A percentile compares a stretch with the other conserved stretches of the same genome.
Evolutionary conservation across 2,329 filamentous ascomycete species (phyloP).

Genomic region (Aspergillus latus): DNA sequence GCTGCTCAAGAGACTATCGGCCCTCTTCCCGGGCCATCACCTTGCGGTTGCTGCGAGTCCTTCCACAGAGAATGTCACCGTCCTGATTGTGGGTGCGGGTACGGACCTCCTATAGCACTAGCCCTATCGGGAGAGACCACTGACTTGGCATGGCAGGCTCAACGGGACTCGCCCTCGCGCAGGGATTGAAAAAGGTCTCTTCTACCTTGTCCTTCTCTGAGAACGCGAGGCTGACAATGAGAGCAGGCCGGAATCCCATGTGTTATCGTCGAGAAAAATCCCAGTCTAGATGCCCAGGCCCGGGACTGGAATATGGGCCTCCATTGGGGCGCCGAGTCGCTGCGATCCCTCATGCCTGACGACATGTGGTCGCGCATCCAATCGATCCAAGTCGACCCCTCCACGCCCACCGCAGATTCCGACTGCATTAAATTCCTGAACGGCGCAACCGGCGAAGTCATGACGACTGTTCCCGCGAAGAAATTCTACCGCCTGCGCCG

Average conservation of each 20-base stretch:
- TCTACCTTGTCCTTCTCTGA: neutral
- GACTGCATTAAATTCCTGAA: neutral
- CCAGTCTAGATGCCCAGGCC: neutral
- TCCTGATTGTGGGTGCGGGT: slow-evolving; percentile 24
- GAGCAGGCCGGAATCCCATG: neutral
- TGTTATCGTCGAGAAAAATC: neutral
- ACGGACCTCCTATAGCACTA: neutral
- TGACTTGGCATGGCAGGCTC: neutral
- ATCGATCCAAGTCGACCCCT: neutral
- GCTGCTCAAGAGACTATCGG: neutral
- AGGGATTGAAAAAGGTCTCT: neutral
- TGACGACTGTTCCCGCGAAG: neutral
- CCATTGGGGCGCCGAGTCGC: neutral
- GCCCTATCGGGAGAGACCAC: neutral
- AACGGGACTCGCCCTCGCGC: neutral
- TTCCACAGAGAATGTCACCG: slow-evolving; percentile 7
- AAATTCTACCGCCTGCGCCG: neutral
- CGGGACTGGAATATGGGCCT: neutral
- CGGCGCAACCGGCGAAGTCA: neutral
- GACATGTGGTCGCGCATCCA: neutral
- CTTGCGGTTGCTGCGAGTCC: neutral
- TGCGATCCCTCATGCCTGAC: neutral
- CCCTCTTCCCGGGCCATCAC: neutral
- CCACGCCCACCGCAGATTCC: neutral
- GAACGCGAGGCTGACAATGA: neutral